phyloP scores from a whole-genome alignment of 306 rosid genomes.

The Medicago ruthenica region DNA sequence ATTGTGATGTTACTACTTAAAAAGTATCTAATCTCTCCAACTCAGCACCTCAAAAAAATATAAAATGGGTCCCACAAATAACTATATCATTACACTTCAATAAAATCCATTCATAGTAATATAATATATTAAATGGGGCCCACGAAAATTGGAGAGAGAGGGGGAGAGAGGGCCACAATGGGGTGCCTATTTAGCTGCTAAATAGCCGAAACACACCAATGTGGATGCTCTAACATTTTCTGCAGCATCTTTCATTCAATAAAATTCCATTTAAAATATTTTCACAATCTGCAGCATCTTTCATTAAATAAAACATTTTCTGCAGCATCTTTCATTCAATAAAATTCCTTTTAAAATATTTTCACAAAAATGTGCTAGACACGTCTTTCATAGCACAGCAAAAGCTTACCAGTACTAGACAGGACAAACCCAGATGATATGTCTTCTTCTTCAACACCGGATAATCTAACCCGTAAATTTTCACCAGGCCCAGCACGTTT shows the following conservation, averaged over 20 bases:
- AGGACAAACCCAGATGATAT: constrained; percentile 78
- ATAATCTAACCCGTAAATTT: constrained; percentile 82
- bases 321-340: not conserved
- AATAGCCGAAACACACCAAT: too few species aligned
- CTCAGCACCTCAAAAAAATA: too few species aligned
- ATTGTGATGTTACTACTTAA: too few species aligned
- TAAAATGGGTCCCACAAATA: too few species aligned
- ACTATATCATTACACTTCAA: too few species aligned
- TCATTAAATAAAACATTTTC: not conserved
- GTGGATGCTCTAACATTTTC: not conserved
- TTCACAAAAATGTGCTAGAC: not conserved
- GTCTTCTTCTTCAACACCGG: constrained; percentile 92
- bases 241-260: not conserved
- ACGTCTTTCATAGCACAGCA: constrained; percentile 14
- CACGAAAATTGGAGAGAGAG: too few species aligned
- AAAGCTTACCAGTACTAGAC: constrained; percentile 75
- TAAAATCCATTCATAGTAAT: too few species aligned
- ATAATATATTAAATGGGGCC: too few species aligned
- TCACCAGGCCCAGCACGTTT: constrained; percentile 98
- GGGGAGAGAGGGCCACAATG: too few species aligned
- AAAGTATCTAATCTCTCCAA: too few species aligned
- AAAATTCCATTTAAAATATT: not conserved
- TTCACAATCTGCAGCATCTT: constrained; percentile 2
- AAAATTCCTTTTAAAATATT: not conserved
- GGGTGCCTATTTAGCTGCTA: too few species aligned